These are phyloP conservation scores for Furcasterigmium furcatum DNA, from an alignment of 2,329 filamentous ascomycete species.

Conservation along the genomic window DNA sequence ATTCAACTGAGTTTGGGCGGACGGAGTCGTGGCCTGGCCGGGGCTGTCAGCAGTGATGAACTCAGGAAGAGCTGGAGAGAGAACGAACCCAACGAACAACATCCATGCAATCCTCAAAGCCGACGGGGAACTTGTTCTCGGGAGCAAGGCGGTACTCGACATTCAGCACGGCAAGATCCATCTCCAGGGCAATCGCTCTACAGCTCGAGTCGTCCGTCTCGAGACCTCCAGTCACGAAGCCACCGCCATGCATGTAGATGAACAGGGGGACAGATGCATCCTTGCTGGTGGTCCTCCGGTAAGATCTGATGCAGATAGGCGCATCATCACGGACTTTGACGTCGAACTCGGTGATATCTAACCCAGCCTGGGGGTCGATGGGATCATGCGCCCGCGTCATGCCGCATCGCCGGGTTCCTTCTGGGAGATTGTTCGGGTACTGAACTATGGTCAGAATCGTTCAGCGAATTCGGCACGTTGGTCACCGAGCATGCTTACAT, in stretches of 20 bases:
- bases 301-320: constrained; percentile 15
- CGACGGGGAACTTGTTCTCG: constrained; percentile 43
- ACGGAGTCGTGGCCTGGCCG: constrained; percentile 8
- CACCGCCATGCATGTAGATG: constrained; percentile 21
- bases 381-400: constrained; percentile 16
- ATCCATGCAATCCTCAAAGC: constrained; percentile 43
- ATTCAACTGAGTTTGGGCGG: constrained; percentile 20
- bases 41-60: not conserved
- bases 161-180: constrained; percentile 34
- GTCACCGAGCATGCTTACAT: not conserved
- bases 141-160: constrained; percentile 49
- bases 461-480: not conserved
- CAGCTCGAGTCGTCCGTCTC: constrained; percentile 22
- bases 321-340: constrained; percentile 14
- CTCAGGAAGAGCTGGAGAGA: not conserved
- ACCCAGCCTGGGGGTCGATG: constrained; percentile 14
- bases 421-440: constrained; percentile 20
- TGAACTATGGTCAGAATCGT: not conserved
- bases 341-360: constrained; percentile 18
- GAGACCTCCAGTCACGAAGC: constrained; percentile 18
- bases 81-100: constrained; percentile 21
- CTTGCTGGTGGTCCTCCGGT: constrained; percentile 9
- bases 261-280: constrained; percentile 13
- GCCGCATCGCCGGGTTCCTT: constrained; percentile 6
- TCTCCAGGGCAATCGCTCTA: constrained; percentile 14